These are phyloP conservation scores for Aspergillus sclerotiicarbonarius DNA, from an alignment of 495 filamentous ascomycete species.

Conservation along the genomic window DNA sequence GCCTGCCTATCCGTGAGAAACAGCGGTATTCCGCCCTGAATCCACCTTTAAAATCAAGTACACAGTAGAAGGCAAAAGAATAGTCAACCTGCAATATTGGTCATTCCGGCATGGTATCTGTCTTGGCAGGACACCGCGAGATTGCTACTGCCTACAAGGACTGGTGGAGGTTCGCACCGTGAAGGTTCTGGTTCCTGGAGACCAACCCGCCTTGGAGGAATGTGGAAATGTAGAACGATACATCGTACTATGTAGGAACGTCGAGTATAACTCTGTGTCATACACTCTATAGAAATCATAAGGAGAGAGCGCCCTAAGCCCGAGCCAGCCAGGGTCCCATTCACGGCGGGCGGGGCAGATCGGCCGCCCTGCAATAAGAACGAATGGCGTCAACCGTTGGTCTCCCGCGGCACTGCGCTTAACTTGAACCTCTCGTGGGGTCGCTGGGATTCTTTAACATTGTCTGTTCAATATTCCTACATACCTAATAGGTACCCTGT, in stretches of 20 bases:
- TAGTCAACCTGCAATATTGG: too few species aligned
- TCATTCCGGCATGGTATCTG: not conserved
- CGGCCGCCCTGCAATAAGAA: constrained; percentile 4
- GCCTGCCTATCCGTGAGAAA: too few species aligned
- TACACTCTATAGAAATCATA: not conserved
- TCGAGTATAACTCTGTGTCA: too few species aligned
- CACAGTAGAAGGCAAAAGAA: too few species aligned
- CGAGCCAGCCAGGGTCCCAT: not conserved
- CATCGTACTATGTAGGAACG: too few species aligned
- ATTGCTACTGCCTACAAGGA: constrained; percentile 12
- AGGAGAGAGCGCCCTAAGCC: not conserved
- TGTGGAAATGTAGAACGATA: too few species aligned
- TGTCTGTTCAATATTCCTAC: constrained; percentile 17
- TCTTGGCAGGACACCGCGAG: not conserved
- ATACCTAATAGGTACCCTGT: constrained; percentile 20
- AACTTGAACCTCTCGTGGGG: constrained; percentile 10
- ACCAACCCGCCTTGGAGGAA: not conserved
- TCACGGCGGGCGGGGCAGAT: constrained; percentile 15
- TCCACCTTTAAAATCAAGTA: too few species aligned
- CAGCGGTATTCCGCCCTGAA: too few species aligned
- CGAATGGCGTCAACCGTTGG: constrained; percentile 1
- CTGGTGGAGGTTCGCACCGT: too few species aligned
- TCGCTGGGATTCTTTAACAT: constrained; percentile 28
- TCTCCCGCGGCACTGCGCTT: not conserved
- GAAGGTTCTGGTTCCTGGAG: too few species aligned